Evolutionary conservation across 208 protist species (phyloP), one percentile per base, ranked within the genome.

Genomic region (Leishmania tropica): DNA sequence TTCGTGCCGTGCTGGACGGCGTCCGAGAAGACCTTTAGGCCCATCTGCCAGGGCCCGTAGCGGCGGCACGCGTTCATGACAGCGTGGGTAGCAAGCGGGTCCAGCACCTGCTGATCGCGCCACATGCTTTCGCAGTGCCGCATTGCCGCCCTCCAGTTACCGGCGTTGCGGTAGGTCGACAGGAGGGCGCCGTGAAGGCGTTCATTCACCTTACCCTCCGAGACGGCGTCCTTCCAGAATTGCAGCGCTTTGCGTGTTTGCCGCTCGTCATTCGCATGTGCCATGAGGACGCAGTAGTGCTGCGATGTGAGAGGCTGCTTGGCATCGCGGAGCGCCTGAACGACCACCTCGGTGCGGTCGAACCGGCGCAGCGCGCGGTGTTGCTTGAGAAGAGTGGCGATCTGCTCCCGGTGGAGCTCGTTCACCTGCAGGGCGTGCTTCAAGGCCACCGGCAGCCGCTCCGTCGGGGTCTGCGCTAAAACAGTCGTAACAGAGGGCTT

Each of bases 61-160:
- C 88, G 88, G 21, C 95, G 85, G 82, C 93, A 96, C 24, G 91
- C 88, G 82, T 98, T 98, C 90, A 98, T 89, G 62, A 92, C 89
- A 40, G 93, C 88, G 80, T 96, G 93, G 64, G 96, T 58, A 3
- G 88, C 90, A 31, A 93, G 88, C 0, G 92, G 62, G 72, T 98
- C 95, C 35, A 94, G 58, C 17, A 67, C 73, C 56, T 89, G 84
- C 81, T 95, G 87, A 79, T 97, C 95, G 64, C 91, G 80, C 79
- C 90, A 88, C 71, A 97, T 88, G 19, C 83, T 80, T n/a, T 88
- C 84, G 84, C 86, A 95, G 87, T 96, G 92, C 47, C 80, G 81
- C 67, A 97, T 37, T 1, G 92, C 93, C 48, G 88, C 85, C 37
- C 81, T 78, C 95, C 95, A 97, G 65, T 91, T 85, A 1, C 93